These are phyloP conservation scores for Ampelomyces quisqualis DNA, from an alignment of 2,329 filamentous ascomycete species.

Conservation along the genomic window DNA sequence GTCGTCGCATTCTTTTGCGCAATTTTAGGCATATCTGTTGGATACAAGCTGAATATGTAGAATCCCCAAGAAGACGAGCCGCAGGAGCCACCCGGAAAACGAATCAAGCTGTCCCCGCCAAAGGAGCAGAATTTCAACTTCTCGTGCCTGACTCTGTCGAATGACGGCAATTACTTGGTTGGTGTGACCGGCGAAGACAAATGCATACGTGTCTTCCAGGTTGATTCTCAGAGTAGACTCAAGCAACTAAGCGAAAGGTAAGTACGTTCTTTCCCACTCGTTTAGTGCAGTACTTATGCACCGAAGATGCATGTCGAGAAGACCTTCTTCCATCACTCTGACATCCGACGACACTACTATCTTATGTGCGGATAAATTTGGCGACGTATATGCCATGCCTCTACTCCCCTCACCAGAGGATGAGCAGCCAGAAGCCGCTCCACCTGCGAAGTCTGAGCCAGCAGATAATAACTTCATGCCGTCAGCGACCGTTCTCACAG, in stretches of 20 bases:
- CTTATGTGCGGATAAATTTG: conserved; percentile 89
- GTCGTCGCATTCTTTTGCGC: no score
- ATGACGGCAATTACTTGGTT: conserved; percentile 67
- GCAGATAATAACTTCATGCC: conserved; percentile 49
- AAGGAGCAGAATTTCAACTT: conserved; percentile 59
- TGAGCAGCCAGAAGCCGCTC: conserved; percentile 22
- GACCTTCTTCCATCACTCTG: conserved; percentile 74
- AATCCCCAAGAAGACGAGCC: conserved; percentile 20
- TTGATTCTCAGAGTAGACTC: conserved; percentile 62
- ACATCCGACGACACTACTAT: conserved; percentile 71
- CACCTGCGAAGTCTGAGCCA: conserved; percentile 15
- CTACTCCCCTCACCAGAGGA: conserved; percentile 55
- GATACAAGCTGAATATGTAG: conserved; percentile 9
- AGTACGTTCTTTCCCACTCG: conserved; percentile 10
- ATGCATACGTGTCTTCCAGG: conserved; percentile 76
- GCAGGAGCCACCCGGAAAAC: conserved; percentile 45
- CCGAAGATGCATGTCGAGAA: conserved; percentile 78
- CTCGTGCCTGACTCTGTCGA: conserved; percentile 65
- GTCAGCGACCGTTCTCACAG: conserved; percentile 59
- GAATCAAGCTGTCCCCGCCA: conserved; percentile 43
- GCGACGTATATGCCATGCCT: conserved; percentile 89
- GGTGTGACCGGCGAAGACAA: conserved; percentile 91
- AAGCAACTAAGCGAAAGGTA: conserved; percentile 72
- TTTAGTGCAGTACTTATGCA: conserved; percentile 23
- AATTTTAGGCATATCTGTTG: no score